A percentile compares a stretch with the other conserved stretches of the same genome.
These are phyloP conservation scores for Globisporangium nunn DNA, from an alignment of 352 stramenopile species.

Conservation along the genomic window DNA sequence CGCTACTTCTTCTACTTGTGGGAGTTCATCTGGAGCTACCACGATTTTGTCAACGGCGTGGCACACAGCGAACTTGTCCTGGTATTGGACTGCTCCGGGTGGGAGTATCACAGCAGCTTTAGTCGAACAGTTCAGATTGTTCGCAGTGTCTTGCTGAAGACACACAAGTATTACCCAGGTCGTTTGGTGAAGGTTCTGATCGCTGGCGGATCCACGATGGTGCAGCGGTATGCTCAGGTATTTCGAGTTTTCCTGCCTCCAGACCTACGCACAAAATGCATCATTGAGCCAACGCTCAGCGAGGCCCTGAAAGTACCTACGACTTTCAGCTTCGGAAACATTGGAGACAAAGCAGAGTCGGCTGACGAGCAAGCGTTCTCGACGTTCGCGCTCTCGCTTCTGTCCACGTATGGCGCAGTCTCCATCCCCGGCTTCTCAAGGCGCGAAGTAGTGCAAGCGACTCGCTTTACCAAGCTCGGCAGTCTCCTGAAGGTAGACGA, in stretches of 20 bases:
- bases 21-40: conserved; percentile 43
- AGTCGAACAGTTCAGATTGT: conserved; percentile 20
- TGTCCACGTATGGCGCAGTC: conserved; percentile 22
- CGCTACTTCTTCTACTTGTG: conserved; percentile 38
- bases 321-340: background rate
- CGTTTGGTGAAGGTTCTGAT: conserved; percentile 19
- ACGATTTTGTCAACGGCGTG: conserved; percentile 21
- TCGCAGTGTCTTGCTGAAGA: conserved; percentile 17
- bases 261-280: conserved; percentile 8
- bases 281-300: background rate
- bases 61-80: conserved; percentile 23
- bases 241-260: conserved; percentile 14
- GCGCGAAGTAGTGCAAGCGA: conserved; percentile 26
- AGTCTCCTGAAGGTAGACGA: conserved; percentile 5
- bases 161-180: conserved; percentile 18
- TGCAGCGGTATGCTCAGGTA: conserved; percentile 6
- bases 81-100: conserved; percentile 23
- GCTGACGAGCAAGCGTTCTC: conserved; percentile 19
- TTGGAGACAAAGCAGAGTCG: background rate
- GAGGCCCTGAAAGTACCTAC: background rate
- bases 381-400: conserved; percentile 20
- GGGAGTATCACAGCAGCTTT: conserved; percentile 22
- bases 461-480: conserved; percentile 20
- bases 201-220: conserved; percentile 7
- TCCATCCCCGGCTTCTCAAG: conserved; percentile 26